Conservation (phyloP, 352 stramenopile genomes). For the Globisporangium spinosum region DNA sequence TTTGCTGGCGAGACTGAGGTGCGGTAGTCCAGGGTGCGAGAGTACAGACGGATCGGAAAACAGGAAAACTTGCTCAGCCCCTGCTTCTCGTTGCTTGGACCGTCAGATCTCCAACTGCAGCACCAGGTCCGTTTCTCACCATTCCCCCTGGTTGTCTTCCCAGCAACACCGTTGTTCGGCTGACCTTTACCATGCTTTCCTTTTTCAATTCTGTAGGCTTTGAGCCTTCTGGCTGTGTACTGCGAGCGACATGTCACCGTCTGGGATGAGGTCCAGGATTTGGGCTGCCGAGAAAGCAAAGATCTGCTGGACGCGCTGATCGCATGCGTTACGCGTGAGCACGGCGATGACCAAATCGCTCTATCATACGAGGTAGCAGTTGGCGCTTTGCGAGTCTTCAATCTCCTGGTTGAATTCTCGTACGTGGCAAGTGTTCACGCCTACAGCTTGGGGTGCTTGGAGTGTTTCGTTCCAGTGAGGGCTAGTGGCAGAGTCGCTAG, state of each 20-base stretch:
- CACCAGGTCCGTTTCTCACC: background rate
- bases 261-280: background rate
- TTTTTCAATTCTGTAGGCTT: background rate
- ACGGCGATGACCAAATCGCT: background rate
- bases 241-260: constrained; percentile 2
- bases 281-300: background rate
- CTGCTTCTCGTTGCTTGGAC: background rate
- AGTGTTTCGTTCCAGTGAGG: background rate
- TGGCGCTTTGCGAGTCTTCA: constrained; percentile 3
- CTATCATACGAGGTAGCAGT: background rate
- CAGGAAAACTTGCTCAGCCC: background rate
- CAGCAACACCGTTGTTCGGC: background rate
- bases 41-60: background rate
- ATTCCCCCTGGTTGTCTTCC: background rate
- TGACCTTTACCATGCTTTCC: background rate
- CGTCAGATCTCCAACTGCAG: background rate
- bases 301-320: constrained; percentile 8
- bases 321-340: background rate
- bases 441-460: background rate
- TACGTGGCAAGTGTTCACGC: background rate
- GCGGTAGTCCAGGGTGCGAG: background rate
- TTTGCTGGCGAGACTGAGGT: too few relatives aligned
- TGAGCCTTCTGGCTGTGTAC: background rate
- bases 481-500: too few relatives aligned
- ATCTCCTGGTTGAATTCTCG: constrained; percentile 11